phyloP scores from a whole-genome alignment of 208 protist species.

The Jaenimonas drosophilae region DNA sequence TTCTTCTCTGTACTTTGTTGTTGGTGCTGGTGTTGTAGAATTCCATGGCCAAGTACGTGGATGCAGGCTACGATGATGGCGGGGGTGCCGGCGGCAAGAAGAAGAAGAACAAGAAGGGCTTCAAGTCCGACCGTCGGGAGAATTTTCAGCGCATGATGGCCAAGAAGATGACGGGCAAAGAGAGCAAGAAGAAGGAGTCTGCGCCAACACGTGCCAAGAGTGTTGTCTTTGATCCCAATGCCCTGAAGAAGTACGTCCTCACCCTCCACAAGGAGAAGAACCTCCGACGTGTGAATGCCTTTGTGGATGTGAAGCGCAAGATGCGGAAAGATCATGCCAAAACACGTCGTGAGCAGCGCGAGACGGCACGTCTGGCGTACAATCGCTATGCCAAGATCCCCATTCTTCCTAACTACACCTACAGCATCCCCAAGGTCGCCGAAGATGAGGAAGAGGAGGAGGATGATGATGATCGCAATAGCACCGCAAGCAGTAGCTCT shows the following conservation, averaged over 20 bases:
- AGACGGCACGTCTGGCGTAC: conserved; percentile 77
- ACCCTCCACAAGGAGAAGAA: conserved; percentile 84
- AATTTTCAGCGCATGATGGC: conserved; percentile 49
- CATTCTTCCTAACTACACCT: conserved; percentile 84
- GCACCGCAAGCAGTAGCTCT: background rate
- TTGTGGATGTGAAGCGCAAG: conserved; percentile 72
- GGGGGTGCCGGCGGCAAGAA: conserved; percentile 26
- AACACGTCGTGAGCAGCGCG: conserved; percentile 60
- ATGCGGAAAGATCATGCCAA: conserved; percentile 50
- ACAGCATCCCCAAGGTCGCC: conserved; percentile 30
- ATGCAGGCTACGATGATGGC: conserved; percentile 14
- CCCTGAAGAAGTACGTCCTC: conserved; percentile 57
- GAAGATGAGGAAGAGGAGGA: conserved; percentile 21
- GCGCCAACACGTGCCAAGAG: conserved; percentile 24
- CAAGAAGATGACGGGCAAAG: conserved; percentile 28
- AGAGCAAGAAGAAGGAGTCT: conserved; percentile 16
- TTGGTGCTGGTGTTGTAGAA: background rate
- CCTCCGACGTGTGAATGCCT: conserved; percentile 76
- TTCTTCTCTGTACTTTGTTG: background rate
- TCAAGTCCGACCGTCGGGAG: conserved; percentile 78
- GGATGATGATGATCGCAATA: conserved; percentile 4
- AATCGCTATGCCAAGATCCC: conserved; percentile 79
- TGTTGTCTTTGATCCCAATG: conserved; percentile 54
- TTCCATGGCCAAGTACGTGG: conserved; percentile 43
- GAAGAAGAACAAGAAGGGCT: conserved; percentile 69